phyloP scores from a whole-genome alignment of 2,329 filamentous ascomycete species.

The Ceratocystis variospora region DNA sequence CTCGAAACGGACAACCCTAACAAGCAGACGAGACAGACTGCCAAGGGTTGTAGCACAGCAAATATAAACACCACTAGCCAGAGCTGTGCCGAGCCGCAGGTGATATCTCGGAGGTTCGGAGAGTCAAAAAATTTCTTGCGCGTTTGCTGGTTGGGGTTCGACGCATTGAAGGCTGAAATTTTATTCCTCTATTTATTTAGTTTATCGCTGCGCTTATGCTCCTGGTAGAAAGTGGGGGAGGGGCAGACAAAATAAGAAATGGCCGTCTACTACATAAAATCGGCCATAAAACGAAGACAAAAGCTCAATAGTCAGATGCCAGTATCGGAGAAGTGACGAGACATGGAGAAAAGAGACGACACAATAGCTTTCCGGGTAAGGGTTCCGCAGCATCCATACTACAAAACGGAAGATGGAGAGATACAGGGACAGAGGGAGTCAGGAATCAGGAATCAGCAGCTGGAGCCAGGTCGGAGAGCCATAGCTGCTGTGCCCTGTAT shows the following conservation, averaged over 20 bases:
- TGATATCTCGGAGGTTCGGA: conserved; percentile 13
- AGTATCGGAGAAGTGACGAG: neutral
- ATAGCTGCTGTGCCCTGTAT: no score
- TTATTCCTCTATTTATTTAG: neutral
- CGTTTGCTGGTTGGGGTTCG: neutral
- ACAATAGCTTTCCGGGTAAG: neutral
- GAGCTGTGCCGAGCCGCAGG: neutral
- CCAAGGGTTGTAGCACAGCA: neutral
- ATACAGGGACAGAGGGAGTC: neutral
- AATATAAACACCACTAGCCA: no score
- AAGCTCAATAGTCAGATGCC: neutral
- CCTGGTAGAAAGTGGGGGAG: neutral
- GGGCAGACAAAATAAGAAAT: neutral
- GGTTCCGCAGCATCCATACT: neutral
- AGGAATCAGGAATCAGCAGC: neutral
- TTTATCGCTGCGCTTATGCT: neutral
- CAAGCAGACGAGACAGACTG: neutral
- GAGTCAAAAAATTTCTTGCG: neutral
- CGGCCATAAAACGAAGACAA: neutral
- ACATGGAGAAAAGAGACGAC: neutral
- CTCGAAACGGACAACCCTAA: no score
- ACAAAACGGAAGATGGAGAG: neutral
- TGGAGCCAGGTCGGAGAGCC: neutral
- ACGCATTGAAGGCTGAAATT: neutral
- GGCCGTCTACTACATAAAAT: no score